Evolutionary conservation across 2,329 filamentous ascomycete species (phyloP), one percentile per base, ranked within the genome.

Genomic region (Trichoderma breve): DNA sequence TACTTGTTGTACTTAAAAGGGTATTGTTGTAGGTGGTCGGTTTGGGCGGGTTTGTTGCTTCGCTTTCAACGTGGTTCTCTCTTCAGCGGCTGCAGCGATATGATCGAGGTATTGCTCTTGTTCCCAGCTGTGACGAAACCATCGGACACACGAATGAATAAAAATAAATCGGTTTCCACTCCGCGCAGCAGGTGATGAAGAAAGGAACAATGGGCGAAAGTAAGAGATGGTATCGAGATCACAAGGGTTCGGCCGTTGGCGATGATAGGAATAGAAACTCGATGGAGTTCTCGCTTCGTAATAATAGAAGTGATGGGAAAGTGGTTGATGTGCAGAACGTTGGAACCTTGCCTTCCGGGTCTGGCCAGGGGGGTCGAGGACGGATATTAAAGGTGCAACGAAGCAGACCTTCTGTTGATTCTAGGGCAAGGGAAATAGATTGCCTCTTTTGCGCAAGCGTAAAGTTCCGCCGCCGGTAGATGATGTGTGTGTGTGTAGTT

Each of bases 71-170:
- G 28, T 60, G 11, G n/a, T 24, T 53, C 47, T 53, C 73, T 62
- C 30, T 70, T 72, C 68, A 73, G 43, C 71, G 68, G 68, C 61
- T 71, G 71, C 71, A 71, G 60, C 68, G 68, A 63, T 73, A 71
- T 62, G 71, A 62, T 71, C 68, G 71, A 63, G 68, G 68, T 62
- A 66, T 65, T 71, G 60, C 64, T 71, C 68, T 73, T 70, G 71
- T 66, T 71, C 47, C 57, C 24, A 73, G 24, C 71, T 71, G 69
- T 73, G 71, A 73, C 71, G 79, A 80, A 73, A 81, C 79, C 79
- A 81, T 81, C 75, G 78, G 78, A 75, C 63, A 58, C 43, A 53
- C 51, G 26, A 68, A 51, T 24, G 51, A 34, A 30, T n/a, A 32
- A 60, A 32, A 28, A 60, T 32, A 34, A 14, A n/a, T 34, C 21